Conservation (phyloP, 345 rosid genomes). For the Anacardium occidentale region DNA sequence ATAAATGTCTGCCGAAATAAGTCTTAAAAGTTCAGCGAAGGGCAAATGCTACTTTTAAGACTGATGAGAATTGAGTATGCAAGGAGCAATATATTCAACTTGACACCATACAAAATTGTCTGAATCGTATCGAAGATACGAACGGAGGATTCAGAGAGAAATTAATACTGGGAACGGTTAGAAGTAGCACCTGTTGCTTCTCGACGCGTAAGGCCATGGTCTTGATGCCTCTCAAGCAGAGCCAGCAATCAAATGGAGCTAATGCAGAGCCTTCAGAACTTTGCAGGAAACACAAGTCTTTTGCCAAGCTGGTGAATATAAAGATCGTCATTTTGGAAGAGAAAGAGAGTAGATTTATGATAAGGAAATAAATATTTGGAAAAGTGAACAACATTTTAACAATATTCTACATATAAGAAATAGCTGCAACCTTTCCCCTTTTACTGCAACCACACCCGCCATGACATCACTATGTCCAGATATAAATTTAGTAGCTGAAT, state of each 20-base stretch:
- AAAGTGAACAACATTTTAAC: no score
- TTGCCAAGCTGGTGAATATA: slow-evolving; percentile 59
- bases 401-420: no score
- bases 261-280: slow-evolving; percentile 94
- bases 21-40: no score
- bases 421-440: slow-evolving; percentile 74
- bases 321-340: background rate
- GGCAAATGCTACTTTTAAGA: no score
- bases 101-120: no score
- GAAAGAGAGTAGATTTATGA: background rate
- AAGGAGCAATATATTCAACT: no score
- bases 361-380: no score
- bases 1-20: no score
- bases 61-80: no score
- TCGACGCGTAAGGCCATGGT: slow-evolving; percentile 92
- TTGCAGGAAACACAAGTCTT: slow-evolving; percentile 82
- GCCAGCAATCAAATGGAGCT: slow-evolving; percentile 97
- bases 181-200: slow-evolving; percentile 76
- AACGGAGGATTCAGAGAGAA: no score
- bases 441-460: slow-evolving; percentile 97
- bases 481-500: slow-evolving; percentile 91
- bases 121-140: no score
- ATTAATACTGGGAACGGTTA: background rate
- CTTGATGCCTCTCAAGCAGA: slow-evolving; percentile 87
- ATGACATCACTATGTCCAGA: slow-evolving; percentile 94